Percentiles rank a stretch among this genome's conserved stretches.
These are phyloP conservation scores for Bryopsis sp. DNA, from an alignment of 139 green algal genomes.

Conservation along the genomic window DNA sequence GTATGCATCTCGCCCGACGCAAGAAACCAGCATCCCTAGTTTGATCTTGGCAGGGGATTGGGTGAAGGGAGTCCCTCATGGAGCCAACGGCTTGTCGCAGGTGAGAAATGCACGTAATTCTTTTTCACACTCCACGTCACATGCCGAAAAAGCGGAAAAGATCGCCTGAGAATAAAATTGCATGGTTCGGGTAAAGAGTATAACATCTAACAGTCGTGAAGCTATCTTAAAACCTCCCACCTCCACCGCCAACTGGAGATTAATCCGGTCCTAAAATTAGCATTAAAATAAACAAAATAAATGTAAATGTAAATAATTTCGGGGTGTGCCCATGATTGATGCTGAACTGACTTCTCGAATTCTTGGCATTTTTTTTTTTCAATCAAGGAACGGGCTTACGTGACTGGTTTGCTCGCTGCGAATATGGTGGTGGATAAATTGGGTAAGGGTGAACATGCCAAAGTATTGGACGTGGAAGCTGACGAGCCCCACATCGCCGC, in stretches of 20 bases:
- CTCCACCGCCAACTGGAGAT: neutral
- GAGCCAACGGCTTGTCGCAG: slow-evolving; percentile 69
- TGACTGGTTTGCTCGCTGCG: slow-evolving; percentile 69
- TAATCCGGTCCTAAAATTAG: slow-evolving; percentile 1
- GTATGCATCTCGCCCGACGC: slow-evolving; percentile 44
- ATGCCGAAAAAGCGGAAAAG: neutral
- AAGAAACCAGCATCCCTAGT: slow-evolving; percentile 63
- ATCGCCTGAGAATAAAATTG: neutral
- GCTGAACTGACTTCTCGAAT: neutral
- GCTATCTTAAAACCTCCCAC: neutral
- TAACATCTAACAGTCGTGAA: too few relatives aligned
- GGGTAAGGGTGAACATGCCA: slow-evolving; percentile 29
- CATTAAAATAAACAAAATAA: too few relatives aligned
- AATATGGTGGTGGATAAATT: slow-evolving; percentile 56
- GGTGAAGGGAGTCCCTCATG: slow-evolving; percentile 70
- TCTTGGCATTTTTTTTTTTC: neutral
- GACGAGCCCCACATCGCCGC: slow-evolving; percentile 76
- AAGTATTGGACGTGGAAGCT: slow-evolving; percentile 35
- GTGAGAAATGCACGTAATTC: too few relatives aligned
- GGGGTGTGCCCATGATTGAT: too few relatives aligned
- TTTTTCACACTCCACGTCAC: neutral
- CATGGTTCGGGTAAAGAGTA: too few relatives aligned
- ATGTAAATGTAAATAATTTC: too few relatives aligned
- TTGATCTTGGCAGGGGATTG: slow-evolving; percentile 72
- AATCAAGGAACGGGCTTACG: slow-evolving; percentile 69